phyloP scores from a whole-genome alignment of 352 stramenopile genomes.

The Phytophthora chlamydospora region DNA sequence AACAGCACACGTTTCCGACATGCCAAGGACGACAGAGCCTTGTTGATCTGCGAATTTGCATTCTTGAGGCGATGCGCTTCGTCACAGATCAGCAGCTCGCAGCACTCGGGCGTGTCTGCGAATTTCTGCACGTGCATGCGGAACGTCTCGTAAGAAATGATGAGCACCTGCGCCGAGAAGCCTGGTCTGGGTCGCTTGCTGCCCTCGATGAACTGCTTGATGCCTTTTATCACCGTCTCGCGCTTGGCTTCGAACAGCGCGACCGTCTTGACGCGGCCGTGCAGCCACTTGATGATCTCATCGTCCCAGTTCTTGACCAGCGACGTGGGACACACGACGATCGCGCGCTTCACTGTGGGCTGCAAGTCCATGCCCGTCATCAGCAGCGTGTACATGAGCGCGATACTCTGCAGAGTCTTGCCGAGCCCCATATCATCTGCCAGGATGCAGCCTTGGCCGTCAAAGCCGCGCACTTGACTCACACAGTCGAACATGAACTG shows the following conservation, averaged over 20 bases:
- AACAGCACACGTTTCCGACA: slow-evolving; percentile 94
- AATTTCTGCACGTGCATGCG: slow-evolving; percentile 93
- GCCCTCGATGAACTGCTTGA: slow-evolving; percentile 82
- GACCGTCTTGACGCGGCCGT: slow-evolving; percentile 83
- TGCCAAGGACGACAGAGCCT: slow-evolving; percentile 75
- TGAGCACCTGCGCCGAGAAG: slow-evolving; percentile 74
- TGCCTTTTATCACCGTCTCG: slow-evolving; percentile 83
- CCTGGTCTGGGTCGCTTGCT: slow-evolving; percentile 64
- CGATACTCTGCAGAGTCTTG: slow-evolving; percentile 90
- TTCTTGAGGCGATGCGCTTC: slow-evolving; percentile 99
- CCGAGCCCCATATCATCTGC: slow-evolving; percentile 90
- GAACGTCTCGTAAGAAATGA: slow-evolving; percentile 94
- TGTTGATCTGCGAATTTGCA: slow-evolving; percentile 94
- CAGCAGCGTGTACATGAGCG: slow-evolving; percentile 87
- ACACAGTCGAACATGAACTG: slow-evolving; percentile 98
- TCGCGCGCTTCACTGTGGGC: slow-evolving; percentile 71
- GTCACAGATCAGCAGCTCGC: slow-evolving; percentile 98
- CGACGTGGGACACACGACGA: slow-evolving; percentile 87
- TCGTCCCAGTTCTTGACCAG: slow-evolving; percentile 92
- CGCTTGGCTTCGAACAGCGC: slow-evolving; percentile 84
- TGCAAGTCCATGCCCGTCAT: slow-evolving; percentile 70
- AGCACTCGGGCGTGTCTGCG: slow-evolving; percentile 82
- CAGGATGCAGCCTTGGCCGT: slow-evolving; percentile 86
- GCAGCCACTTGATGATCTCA: slow-evolving; percentile 90
- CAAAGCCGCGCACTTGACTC: slow-evolving; percentile 70